A percentile compares a stretch with the other conserved stretches of the same genome.
phyloP scores from a whole-genome alignment of 192 early-diverging fungal genomes.

The Entrophospora sp. region DNA sequence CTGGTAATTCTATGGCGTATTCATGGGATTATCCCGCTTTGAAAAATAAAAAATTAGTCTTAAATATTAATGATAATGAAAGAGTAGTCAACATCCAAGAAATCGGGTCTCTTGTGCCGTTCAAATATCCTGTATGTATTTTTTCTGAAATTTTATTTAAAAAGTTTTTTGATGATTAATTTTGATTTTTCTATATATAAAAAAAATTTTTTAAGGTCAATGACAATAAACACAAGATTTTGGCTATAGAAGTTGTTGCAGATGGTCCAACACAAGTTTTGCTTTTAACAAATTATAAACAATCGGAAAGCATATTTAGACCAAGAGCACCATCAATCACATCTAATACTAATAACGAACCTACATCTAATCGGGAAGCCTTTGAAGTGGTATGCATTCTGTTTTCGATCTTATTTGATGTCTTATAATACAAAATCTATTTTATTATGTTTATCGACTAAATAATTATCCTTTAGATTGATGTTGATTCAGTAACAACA shows the following conservation, averaged over 20 bases:
- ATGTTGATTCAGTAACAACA: slow-evolving; percentile 39
- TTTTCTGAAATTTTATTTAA: too few species aligned
- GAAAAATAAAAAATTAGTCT: slow-evolving; percentile 60
- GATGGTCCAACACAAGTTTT: slow-evolving; percentile 60
- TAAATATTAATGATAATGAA: slow-evolving; percentile 66
- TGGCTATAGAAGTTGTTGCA: slow-evolving; percentile 70
- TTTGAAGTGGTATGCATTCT: slow-evolving; percentile 14
- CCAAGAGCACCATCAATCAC: slow-evolving; percentile 24
- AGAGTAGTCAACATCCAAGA: slow-evolving; percentile 80
- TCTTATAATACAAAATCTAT: too few species aligned
- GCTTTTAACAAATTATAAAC: slow-evolving; percentile 55
- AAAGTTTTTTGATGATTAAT: too few species aligned
- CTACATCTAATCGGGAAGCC: neutral
- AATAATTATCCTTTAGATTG: slow-evolving; percentile 32
- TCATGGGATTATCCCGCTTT: slow-evolving; percentile 87
- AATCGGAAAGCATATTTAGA: slow-evolving; percentile 54
- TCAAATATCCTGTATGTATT: slow-evolving; percentile 68
- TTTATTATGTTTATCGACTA: neutral
- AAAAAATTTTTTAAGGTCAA: too few species aligned
- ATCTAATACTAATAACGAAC: neutral
- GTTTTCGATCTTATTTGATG: neutral
- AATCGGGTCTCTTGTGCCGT: slow-evolving; percentile 81
- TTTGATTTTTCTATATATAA: too few species aligned
- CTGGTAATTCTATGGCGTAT: slow-evolving; percentile 57
- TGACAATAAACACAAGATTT: slow-evolving; percentile 30